Conservation (phyloP, 495 filamentous ascomycete genomes). For the Aspergillus campestris region DNA sequence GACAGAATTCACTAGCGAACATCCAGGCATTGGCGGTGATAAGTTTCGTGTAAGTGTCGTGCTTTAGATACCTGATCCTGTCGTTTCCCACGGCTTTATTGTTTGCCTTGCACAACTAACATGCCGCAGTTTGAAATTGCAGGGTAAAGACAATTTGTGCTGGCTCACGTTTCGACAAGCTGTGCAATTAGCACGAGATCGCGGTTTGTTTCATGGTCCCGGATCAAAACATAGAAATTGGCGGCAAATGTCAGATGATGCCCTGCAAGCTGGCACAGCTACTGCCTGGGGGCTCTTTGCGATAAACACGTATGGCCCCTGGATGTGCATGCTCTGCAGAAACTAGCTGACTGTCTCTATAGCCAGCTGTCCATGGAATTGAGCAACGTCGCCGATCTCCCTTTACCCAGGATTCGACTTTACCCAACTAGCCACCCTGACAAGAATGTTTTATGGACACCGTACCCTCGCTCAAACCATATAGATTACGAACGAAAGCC, state of each 20-base stretch:
- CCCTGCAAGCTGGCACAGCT: slow-evolving; percentile 16
- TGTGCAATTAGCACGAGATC: slow-evolving; percentile 25
- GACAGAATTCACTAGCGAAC: slow-evolving; percentile 20
- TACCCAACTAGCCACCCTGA: slow-evolving; percentile 8
- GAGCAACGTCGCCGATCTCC: slow-evolving; percentile 14
- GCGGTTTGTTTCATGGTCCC: slow-evolving; percentile 20
- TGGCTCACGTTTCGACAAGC: slow-evolving; percentile 32
- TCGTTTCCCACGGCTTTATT: background rate
- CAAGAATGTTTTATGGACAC: slow-evolving; percentile 23
- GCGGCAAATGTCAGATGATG: slow-evolving; percentile 9
- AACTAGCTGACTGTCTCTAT: slow-evolving; percentile 4
- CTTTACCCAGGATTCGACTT: slow-evolving; percentile 13
- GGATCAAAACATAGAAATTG: slow-evolving; percentile 2
- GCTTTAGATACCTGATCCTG: background rate
- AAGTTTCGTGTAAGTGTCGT: slow-evolving; percentile 26
- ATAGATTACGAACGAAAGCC: slow-evolving; percentile 20
- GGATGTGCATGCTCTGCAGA: background rate
- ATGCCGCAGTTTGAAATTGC: slow-evolving; percentile 20
- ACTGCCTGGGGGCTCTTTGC: slow-evolving; percentile 32
- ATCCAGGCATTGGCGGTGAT: slow-evolving; percentile 32
- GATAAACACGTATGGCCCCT: slow-evolving; percentile 19
- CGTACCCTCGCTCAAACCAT: slow-evolving; percentile 33
- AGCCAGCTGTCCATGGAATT: slow-evolving; percentile 29
- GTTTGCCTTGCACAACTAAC: slow-evolving; percentile 6
- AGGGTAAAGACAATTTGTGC: slow-evolving; percentile 21